phyloP scores from a whole-genome alignment of 2,329 filamentous ascomycete species.

The Ascochyta koolunga region DNA sequence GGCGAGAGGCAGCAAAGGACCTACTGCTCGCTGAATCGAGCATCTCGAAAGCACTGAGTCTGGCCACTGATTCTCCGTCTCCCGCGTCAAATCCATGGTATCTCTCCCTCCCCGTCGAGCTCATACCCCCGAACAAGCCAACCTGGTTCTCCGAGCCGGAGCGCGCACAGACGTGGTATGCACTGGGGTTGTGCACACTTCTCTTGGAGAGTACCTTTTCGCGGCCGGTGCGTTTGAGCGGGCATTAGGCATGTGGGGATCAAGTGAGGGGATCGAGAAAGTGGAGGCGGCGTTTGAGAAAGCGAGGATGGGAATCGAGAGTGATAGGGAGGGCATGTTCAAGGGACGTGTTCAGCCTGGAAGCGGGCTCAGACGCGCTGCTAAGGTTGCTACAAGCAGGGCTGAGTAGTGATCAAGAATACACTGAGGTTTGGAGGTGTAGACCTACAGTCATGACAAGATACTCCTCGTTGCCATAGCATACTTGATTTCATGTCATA shows the following conservation, averaged over 20 bases:
- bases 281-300: constrained; percentile 35
- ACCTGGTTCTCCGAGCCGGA: constrained; percentile 38
- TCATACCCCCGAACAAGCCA: constrained; percentile 40
- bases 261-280: constrained; percentile 14
- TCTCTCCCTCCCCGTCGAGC: constrained; percentile 34
- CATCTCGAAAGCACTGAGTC: constrained; percentile 31
- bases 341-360: constrained; percentile 34
- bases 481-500: too few relatives aligned
- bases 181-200: constrained; percentile 35
- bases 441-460: background rate
- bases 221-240: constrained; percentile 44
- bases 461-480: background rate
- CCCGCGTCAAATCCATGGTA: constrained; percentile 40
- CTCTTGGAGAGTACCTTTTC: constrained; percentile 40
- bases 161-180: constrained; percentile 39
- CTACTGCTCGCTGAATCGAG: constrained; percentile 33
- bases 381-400: constrained; percentile 18
- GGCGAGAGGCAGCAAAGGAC: constrained; percentile 21
- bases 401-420: background rate
- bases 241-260: constrained; percentile 27
- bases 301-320: constrained; percentile 38
- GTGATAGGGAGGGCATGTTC: constrained; percentile 33
- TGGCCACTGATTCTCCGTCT: constrained; percentile 37
- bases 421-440: background rate
- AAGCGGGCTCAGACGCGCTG: constrained; percentile 28